Evolutionary conservation across 2,329 filamentous ascomycete species (phyloP), one percentile per base, ranked within the genome.

Genomic region (Elsinoe arachidis): DNA sequence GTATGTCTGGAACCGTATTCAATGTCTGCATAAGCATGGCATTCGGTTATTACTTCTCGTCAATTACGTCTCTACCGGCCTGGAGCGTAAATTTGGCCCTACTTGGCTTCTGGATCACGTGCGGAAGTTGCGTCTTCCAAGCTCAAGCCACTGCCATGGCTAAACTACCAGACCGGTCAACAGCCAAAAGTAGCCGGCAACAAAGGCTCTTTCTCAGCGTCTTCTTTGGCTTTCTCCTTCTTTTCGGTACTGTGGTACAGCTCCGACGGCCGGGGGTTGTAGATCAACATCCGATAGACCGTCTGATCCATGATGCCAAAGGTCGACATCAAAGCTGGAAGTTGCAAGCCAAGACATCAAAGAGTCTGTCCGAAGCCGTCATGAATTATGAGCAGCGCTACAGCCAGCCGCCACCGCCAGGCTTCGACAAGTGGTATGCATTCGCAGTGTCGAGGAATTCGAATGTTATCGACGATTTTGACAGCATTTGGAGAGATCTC

Each of bases 371-470:
- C 33, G 73, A 78, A 58, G 80, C 80, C 23, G 76, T 80, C 5
- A 61, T 67, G 17, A 72, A 77, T 38, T 84, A 84, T 65, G 73
- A 70, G 43, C 66, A 69, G 52, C 74, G 79, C 60, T 82, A 84
- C 63, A 66, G 71, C 1, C 75, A 77, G 55, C 72, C 77, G 59
- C 81, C 82, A 1, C 82, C 82, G 23, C 81, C 81, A 9, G 76
- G 77, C 11, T 85, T 84, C 61, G 78, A 83, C 60, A 70, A 75
- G 58, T 84, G 81, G 82, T 83, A 80, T 63, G 66, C 76, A 37
- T 84, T 77, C 65, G 81, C 82, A 1, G 75, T 70, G 4, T 73
- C 68, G 5, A 75, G 75, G 38, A 76, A 74, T 12, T 79, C 79
- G 1, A 65, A 76, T 3, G 68, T 84, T 7, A 78, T 84, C 51